Evolutionary conservation across 345 rosid genomes (phyloP).

Genomic region (Eucalyptus camaldulensis): DNA sequence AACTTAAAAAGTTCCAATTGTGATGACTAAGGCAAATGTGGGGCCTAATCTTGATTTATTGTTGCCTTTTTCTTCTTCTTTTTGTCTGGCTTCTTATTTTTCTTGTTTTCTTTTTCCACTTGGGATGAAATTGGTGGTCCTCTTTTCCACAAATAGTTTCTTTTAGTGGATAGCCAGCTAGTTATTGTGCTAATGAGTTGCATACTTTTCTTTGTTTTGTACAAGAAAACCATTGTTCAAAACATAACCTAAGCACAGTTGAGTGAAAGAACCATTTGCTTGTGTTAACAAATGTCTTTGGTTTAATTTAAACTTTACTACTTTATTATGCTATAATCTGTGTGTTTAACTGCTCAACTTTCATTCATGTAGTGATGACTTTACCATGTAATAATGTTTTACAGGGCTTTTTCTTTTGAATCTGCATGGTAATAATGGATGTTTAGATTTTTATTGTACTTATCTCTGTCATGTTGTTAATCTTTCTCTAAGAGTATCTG

Average conservation of each 20-base stretch:
- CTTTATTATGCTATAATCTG: neutral
- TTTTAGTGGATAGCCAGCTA: neutral
- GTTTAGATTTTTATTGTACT: neutral
- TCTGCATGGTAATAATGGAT: neutral
- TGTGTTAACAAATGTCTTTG: neutral
- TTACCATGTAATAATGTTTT: neutral
- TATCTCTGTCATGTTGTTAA: neutral
- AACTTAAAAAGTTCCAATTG: neutral
- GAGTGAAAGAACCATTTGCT: neutral
- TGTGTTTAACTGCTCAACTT: neutral
- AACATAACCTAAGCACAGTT: neutral
- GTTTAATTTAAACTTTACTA: neutral
- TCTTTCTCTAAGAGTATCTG: neutral
- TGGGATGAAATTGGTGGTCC: neutral
- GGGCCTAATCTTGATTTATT: neutral
- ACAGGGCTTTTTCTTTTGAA: neutral
- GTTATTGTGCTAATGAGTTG: neutral
- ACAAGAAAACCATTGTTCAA: neutral
- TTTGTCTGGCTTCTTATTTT: neutral
- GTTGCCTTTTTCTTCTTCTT: neutral
- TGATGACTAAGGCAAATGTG: neutral
- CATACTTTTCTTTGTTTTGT: neutral
- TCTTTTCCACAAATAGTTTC: neutral
- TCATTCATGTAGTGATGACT: neutral
- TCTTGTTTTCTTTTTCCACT: neutral